Base-by-base conservation (phyloP, 106 monocot genomes). In the Platanthera zijinensis region DNA sequence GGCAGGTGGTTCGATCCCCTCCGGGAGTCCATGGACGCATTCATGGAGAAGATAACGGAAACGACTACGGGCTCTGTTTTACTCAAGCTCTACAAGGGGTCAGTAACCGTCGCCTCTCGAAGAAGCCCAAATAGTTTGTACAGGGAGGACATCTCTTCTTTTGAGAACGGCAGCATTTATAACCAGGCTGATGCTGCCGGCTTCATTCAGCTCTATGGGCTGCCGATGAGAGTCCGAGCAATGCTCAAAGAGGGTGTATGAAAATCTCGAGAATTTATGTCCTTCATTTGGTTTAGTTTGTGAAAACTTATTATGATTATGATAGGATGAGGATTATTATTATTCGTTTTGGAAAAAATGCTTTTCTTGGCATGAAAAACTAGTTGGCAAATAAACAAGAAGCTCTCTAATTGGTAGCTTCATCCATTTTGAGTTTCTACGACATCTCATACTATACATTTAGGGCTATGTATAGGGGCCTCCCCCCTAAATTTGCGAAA, bases 111-210 rank as follows among this genome's bases (percentile, higher is more conserved):
- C 0, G 84, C 87, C 0, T 89, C 91, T 1, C 69, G 93, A 46
- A 77, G 39, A 64, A 97, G 97, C 83, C 93, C 89, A 0, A 70
- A 83, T 47, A 97, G 97, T 72, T 75, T 97, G 75, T 94, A 94
- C 81, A 86, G 89, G 83, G 88, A 88, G 68, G 97, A 99, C 51
- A 99, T 99, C 48, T 91, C 97, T 3, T 94, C 97, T 0, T 99
- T 99, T 69, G 97, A 99, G 83, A 99, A 81, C 1, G 97, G 93
- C 1, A 45, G 76, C 45, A 94, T 97, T 57, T 97, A 97, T 51
- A 89, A 97, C 64, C 97, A 97, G 77, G 97, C 85, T 49, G 97
- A 97, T 82, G 97, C 97, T 18, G 94, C 89, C 0, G 97, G 97
- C 46, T 97, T 97, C 71, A 99, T 99, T 72, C 83, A 91, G 61